phyloP scores from a whole-genome alignment of 257 asterid genomes.

The Eustoma russellianum region DNA sequence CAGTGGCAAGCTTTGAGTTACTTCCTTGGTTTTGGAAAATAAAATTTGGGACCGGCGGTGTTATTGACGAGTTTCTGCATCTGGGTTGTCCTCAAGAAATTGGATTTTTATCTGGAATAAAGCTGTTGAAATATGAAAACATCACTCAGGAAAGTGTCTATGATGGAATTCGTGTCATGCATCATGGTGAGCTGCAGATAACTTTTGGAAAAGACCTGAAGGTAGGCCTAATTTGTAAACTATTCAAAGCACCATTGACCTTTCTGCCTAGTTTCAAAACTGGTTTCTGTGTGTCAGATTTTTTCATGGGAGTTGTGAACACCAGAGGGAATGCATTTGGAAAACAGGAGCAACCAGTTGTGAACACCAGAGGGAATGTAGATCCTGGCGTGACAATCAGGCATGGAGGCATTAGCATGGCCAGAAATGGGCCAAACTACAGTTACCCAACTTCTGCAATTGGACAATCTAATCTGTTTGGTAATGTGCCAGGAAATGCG shows the following conservation, averaged over 20 bases:
- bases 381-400: background rate
- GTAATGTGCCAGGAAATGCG: background rate
- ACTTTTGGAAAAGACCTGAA: slow-evolving; percentile 48
- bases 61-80: slow-evolving; percentile 41
- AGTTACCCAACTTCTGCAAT: background rate
- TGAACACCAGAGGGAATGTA: background rate
- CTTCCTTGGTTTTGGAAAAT: slow-evolving; percentile 44
- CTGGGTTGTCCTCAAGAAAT: slow-evolving; percentile 37
- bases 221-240: slow-evolving; percentile 24
- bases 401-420: background rate
- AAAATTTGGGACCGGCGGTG: slow-evolving; percentile 34
- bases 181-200: slow-evolving; percentile 51
- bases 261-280: background rate
- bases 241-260: background rate
- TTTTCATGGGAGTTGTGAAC: slow-evolving; percentile 60
- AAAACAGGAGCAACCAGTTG: slow-evolving; percentile 1
- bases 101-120: slow-evolving; percentile 22
- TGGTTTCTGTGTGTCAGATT: slow-evolving; percentile 23
- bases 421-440: background rate
- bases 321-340: slow-evolving; percentile 4
- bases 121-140: slow-evolving; percentile 40
- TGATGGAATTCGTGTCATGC: slow-evolving; percentile 39
- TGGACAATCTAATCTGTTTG: background rate
- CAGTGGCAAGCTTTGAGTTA: slow-evolving; percentile 47
- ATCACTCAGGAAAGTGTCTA: slow-evolving; percentile 38